Conservation (phyloP, 1,284 basidiomycete genomes). For the Melampsora abietis-canadensis region DNA sequence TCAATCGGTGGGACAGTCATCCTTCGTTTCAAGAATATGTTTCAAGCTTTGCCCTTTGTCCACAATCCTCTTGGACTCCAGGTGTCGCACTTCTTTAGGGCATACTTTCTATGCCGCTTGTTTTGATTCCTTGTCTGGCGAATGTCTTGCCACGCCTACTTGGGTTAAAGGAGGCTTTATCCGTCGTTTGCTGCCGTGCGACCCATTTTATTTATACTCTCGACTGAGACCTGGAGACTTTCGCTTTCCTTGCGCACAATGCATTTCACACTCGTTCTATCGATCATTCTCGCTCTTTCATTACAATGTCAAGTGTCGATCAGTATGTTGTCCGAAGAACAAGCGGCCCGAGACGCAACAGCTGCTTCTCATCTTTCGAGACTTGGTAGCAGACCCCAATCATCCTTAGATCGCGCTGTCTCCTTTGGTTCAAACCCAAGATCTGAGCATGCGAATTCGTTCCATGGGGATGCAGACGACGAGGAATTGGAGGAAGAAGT, state of each 20-base stretch:
- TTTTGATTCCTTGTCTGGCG: background rate
- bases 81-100: background rate
- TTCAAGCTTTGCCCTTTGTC: too few species aligned
- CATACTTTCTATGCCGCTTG: background rate
- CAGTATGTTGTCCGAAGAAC: background rate
- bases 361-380: background rate
- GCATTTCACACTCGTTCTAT: background rate
- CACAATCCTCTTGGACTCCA: too few species aligned
- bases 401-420: too few species aligned
- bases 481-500: background rate
- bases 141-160: background rate
- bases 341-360: background rate
- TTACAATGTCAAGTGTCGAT: background rate
- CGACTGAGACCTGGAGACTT: background rate
- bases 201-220: background rate
- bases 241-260: background rate
- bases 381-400: background rate
- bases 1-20: too few species aligned
- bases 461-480: background rate
- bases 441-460: background rate
- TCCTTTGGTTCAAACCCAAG: background rate
- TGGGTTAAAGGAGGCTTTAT: background rate
- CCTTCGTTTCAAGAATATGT: too few species aligned
- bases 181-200: background rate
- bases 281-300: conserved; percentile 1